Base-by-base conservation (phyloP, 208 protist genomes). In the Borovskyia barvae region DNA sequence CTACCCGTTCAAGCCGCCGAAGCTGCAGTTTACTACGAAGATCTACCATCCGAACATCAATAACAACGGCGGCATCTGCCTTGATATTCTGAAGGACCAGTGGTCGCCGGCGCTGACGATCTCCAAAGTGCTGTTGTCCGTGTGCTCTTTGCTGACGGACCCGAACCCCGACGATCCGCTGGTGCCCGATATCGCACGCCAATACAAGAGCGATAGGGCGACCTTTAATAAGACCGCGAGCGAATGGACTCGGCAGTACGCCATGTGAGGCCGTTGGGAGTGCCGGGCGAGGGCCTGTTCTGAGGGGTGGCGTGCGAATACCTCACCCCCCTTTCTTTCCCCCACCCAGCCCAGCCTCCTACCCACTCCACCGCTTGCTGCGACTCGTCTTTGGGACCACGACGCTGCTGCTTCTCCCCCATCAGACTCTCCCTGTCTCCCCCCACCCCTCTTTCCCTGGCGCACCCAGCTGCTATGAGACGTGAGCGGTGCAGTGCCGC, bases 111-210 rank as follows among this genome's bases (percentile, higher is more conserved):
- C 97, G 37, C 77, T 99, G 17, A 99, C 98, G 14, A 99, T 99
- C 52, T 97, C 94, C 35, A 98, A 98, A 75, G 98, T 99, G 48
- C 79, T 99, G 59, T 85, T 99, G 17, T 99, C 98, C 14, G 95
- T 99, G 64, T 98, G 91, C 73, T 98, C 97, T 33, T 72, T 99
- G 57, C 87, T 99, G 22, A 98, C 97, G 37, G 98, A 99, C 68
- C 98, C 98, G n/a, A 99, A 99, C 81, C 97, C 98, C 39, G 97
- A 99, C 57, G 97, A 99, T 90, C 98, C 98, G 63, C 88, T 99
- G 7, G 97, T 99, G 39, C 97, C 97, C 20, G 97, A 99, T 69
- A 99, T 99, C 78, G 98, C 98, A 33, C 79, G 96, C 28, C 70
- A 98, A 67, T 99, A 98, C 83, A 98, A 98, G 80, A 87, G 70